Conservation (phyloP, 495 filamentous ascomycete genomes). For the Lindgomyces ingoldianus region DNA sequence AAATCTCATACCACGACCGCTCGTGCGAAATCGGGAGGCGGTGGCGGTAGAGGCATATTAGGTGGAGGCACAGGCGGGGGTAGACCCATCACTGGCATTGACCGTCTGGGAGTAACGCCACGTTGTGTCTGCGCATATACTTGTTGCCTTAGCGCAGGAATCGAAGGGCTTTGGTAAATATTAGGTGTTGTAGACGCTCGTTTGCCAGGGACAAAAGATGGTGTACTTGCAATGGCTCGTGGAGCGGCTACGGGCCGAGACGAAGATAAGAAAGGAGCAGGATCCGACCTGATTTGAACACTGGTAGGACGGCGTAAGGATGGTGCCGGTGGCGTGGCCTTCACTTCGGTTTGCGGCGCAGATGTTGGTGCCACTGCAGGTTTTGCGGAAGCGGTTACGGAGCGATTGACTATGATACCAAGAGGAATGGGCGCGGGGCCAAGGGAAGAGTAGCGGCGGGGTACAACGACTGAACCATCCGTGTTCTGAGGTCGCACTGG, state of each 20-base stretch:
- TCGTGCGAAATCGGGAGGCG: conserved; percentile 19
- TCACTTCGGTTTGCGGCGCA: conserved; percentile 13
- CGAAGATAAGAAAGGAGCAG: conserved; percentile 42
- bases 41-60: conserved; percentile 41
- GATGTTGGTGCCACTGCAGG: conserved; percentile 11
- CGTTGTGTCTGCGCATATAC: conserved; percentile 2
- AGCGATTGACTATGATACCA: conserved; percentile 26
- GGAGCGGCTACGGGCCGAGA: conserved; percentile 17
- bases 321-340: neutral
- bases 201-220: conserved; percentile 25
- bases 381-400: conserved; percentile 22
- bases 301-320: conserved; percentile 40
- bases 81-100: conserved; percentile 39
- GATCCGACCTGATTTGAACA: conserved; percentile 43
- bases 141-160: conserved; percentile 10
- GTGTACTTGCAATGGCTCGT: conserved; percentile 29
- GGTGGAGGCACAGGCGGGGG: conserved; percentile 44
- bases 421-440: conserved; percentile 29
- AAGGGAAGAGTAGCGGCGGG: conserved; percentile 33
- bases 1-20: conserved; percentile 2
- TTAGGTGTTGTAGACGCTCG: conserved; percentile 17
- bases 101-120: conserved; percentile 20
- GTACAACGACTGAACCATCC: conserved; percentile 28
- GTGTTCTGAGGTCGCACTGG: conserved; percentile 31
- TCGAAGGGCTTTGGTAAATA: conserved; percentile 6